Percentiles rank a stretch among this genome's conserved stretches.
phyloP scores from a whole-genome alignment of 768 basidiomycete species.

The Ephemerocybe angulata region DNA sequence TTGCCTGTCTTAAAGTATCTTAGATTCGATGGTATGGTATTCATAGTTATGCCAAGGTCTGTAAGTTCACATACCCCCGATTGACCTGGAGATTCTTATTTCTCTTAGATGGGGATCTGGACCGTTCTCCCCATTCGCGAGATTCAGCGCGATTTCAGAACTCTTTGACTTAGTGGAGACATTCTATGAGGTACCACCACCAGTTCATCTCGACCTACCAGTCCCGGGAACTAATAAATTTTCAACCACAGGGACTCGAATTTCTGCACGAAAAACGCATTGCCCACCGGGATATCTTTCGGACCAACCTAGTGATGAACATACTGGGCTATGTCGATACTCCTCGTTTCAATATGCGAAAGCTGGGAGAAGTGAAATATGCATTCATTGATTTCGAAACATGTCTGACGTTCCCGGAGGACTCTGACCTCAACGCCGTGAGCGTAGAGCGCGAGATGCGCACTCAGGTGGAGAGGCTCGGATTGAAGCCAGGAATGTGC shows the following conservation, averaged over 20 bases:
- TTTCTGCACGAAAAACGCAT: background rate
- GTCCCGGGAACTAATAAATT: background rate
- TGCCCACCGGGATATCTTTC: background rate
- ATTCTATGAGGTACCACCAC: background rate
- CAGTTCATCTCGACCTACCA: no score
- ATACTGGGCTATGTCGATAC: background rate
- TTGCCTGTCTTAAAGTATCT: constrained; percentile 14
- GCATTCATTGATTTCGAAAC: background rate
- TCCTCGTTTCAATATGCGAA: background rate
- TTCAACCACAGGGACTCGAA: background rate
- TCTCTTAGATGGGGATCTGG: constrained; percentile 6
- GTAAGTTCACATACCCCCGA: background rate
- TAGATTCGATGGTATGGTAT: constrained; percentile 7
- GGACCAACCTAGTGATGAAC: background rate
- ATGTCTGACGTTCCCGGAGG: background rate
- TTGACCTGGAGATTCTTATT: background rate
- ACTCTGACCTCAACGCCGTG: background rate
- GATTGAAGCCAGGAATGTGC: background rate
- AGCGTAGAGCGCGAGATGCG: background rate
- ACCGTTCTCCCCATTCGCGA: background rate
- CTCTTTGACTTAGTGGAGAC: background rate
- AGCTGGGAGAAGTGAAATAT: background rate
- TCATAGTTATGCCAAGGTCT: constrained; percentile 16
- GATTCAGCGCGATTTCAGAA: background rate
- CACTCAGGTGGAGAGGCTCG: background rate